These are phyloP conservation scores for Pugionium cornutum DNA, from an alignment of 345 rosid genomes.

Conservation along the genomic window DNA sequence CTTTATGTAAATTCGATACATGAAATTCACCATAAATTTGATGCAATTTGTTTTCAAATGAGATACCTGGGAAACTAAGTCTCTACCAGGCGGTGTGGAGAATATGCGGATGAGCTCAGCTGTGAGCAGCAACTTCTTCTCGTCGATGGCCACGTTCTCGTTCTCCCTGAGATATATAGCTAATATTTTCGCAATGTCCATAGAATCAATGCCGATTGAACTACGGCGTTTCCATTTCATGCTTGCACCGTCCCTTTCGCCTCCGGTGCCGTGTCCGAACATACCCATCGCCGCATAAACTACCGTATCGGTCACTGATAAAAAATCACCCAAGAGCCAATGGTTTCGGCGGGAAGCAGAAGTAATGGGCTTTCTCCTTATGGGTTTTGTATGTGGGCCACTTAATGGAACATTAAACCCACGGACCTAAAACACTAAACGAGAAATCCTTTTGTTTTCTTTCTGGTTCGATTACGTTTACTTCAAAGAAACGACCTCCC, in stretches of 20 bases:
- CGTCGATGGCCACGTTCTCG: conserved; percentile 51
- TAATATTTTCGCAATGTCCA: conserved; percentile 47
- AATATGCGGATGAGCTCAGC: conserved; percentile 67
- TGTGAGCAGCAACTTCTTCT: conserved; percentile 54
- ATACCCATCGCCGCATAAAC: conserved; percentile 33
- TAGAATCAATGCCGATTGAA: conserved; percentile 36
- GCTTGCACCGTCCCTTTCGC: conserved; percentile 29
- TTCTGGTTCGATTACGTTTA: not conserved
- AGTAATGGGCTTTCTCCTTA: conserved; percentile 8
- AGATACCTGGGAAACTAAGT: conserved; percentile 65
- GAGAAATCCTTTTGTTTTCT: not conserved
- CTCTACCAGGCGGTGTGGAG: conserved; percentile 53
- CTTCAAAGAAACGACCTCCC: conserved; percentile 9
- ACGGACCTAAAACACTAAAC: no score
- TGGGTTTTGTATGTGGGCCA: conserved; percentile 7
- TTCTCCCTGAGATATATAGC: conserved; percentile 60
- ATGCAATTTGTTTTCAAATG: not conserved
- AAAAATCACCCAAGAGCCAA: not conserved
- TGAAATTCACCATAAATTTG: not conserved
- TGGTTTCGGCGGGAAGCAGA: conserved; percentile 35
- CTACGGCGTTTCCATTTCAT: conserved; percentile 32
- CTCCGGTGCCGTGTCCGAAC: conserved; percentile 32
- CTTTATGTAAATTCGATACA: not conserved
- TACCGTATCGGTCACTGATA: conserved; percentile 2
- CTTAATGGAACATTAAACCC: not conserved